Percentiles rank a stretch among this genome's conserved stretches.
Conservation (phyloP, 1,284 basidiomycete genomes). For the Pascua sp. region DNA sequence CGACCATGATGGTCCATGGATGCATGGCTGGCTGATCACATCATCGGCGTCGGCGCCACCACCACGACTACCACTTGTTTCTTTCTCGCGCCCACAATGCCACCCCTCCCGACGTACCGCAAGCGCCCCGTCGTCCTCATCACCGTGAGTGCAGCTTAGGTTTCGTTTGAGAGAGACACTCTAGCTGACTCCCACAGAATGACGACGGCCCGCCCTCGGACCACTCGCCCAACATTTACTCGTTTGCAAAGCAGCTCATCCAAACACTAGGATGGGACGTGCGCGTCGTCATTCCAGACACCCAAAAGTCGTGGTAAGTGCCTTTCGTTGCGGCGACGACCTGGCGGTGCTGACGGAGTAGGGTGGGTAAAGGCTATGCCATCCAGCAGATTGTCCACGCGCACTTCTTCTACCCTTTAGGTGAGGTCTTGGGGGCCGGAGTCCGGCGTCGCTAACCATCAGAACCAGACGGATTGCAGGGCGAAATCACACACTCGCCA, state of each 20-base stretch:
- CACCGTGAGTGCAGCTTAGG: slow-evolving; percentile 26
- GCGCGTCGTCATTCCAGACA: slow-evolving; percentile 78
- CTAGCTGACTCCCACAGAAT: slow-evolving; percentile 31
- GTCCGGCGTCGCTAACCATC: neutral
- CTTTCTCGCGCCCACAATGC: slow-evolving; percentile 20
- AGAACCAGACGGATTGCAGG: slow-evolving; percentile 61
- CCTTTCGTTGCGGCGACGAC: neutral
- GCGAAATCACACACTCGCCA: slow-evolving; percentile 62
- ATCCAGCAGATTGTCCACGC: slow-evolving; percentile 74
- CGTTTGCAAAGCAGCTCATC: slow-evolving; percentile 67
- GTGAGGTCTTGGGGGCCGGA: slow-evolving; percentile 46
- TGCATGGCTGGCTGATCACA: too few species aligned
- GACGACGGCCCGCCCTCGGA: slow-evolving; percentile 80
- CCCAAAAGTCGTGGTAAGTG: slow-evolving; percentile 76
- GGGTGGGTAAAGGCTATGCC: slow-evolving; percentile 73
- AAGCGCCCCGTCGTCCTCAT: slow-evolving; percentile 40
- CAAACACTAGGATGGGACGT: slow-evolving; percentile 74
- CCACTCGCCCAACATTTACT: slow-evolving; percentile 75
- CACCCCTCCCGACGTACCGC: slow-evolving; percentile 28
- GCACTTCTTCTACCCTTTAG: slow-evolving; percentile 74
- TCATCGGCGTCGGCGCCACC: too few species aligned
- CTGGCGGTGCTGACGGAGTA: slow-evolving; percentile 7
- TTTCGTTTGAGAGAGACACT: neutral
- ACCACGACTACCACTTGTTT: too few species aligned
- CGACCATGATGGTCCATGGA: too few species aligned